Base-by-base conservation (phyloP, 441 rosid species). In the Sinapis alba region DNA sequence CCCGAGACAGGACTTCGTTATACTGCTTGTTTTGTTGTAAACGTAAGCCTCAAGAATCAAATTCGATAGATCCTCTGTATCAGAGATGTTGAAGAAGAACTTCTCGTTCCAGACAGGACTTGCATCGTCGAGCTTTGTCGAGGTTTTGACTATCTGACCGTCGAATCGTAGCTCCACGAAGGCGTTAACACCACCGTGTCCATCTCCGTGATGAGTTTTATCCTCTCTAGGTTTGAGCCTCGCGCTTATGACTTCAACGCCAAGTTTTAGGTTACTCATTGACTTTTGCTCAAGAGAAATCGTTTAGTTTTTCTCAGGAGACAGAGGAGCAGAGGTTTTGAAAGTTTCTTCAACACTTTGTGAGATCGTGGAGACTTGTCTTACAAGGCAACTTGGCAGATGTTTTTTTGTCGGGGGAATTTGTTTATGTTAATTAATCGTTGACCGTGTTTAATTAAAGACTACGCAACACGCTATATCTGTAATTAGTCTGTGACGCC, bases 141-240 rank as follows among this genome's bases (percentile, higher is more conserved):
- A 68, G 50, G 97, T 90, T 59, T 86, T 93, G 73, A 86, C 83
- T 70, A 69, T 89, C 83, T 96, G 97, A 43, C 79, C 83, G 34
- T 96, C 98, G 54, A 96, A 96, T 72, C 87, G 88, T 24, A 96
- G 86, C 86, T 96, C 98, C 47, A 90, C 99, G 62, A 76, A 90
- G 60, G 95, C 73, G 81, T 67, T 87, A 21, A 90, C 75, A 18
- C 85, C 84, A 26, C 87, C 96, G 38, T 75, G 86, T 54, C 90
- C 79, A 79, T 59, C 84, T 7, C 87, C 77, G 2, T 45, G 51
- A 10, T 83, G 83, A 43, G 88, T 86, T 72, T 85, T 82, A 57
- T 84, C 89, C 15, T 89, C 97, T 75, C 82, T 89, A 30, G 94
- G 77, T 81, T 85, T 62, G 34, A 96, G 93, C 34, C 86, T 93